These are phyloP conservation scores for Linderina pennispora DNA, from an alignment of 192 early-diverging fungal species.

Conservation along the genomic window DNA sequence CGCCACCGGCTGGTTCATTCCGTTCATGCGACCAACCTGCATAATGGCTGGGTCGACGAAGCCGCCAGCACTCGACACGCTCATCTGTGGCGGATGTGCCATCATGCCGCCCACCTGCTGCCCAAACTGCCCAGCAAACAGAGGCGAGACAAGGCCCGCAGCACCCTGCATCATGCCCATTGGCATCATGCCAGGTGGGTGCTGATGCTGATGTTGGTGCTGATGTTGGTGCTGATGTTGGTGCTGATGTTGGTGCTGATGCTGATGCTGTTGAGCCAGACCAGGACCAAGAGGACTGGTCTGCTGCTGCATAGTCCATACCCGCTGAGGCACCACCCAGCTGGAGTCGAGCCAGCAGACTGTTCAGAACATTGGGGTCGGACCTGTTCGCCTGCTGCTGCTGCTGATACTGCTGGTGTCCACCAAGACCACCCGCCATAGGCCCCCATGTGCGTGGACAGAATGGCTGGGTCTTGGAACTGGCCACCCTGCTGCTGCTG, in stretches of 20 bases:
- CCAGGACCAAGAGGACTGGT: slow-evolving; percentile 1
- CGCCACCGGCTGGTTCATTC: not conserved
- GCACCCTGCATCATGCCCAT: not conserved
- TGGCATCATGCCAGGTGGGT: not conserved
- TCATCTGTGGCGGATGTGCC: not conserved
- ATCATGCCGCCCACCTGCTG: not conserved
- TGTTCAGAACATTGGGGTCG: slow-evolving; percentile 27
- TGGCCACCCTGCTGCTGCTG: not conserved
- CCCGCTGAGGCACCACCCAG: slow-evolving; percentile 12
- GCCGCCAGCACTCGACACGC: not conserved
- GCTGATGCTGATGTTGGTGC: slow-evolving; percentile 1
- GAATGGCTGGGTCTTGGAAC: not conserved
- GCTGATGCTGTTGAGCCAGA: not conserved
- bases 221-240: not conserved
- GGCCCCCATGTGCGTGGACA: not conserved
- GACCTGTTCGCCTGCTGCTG: slow-evolving; percentile 13
- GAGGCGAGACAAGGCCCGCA: not conserved
- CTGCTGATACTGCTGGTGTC: slow-evolving; percentile 16
- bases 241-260: not conserved
- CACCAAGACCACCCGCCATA: not conserved
- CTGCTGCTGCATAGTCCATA: slow-evolving; percentile 1
- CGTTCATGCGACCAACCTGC: slow-evolving; percentile 18
- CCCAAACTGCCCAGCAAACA: not conserved
- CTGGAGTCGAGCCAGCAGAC: slow-evolving; percentile 30
- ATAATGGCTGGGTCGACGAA: slow-evolving; percentile 39